Percentiles rank a stretch among this genome's conserved stretches.
These are phyloP conservation scores for Mucor saturninus DNA, from an alignment of 371 early-diverging fungal genomes.

Conservation along the genomic window DNA sequence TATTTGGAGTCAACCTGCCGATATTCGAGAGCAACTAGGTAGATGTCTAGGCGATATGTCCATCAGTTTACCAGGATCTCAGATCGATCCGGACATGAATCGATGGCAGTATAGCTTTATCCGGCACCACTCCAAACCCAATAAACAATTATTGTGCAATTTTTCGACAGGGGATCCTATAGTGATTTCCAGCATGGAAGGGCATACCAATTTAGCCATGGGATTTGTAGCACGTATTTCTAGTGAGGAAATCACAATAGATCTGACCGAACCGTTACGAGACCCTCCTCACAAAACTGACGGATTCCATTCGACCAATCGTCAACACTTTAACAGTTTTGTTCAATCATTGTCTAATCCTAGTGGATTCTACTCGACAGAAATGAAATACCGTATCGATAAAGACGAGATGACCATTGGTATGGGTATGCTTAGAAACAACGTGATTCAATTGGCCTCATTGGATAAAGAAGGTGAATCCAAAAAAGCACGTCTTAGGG, in stretches of 20 bases:
- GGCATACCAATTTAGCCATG: constrained; percentile 76
- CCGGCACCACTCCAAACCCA: not conserved
- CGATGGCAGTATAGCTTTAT: constrained; percentile 29
- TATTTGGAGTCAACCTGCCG: constrained; percentile 77
- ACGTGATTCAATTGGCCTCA: constrained; percentile 74
- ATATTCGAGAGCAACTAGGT: constrained; percentile 41
- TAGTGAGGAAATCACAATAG: constrained; percentile 54
- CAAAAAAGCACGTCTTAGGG: constrained; percentile 45
- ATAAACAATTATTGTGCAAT: constrained; percentile 48
- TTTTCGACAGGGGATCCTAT: constrained; percentile 82
- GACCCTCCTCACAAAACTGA: constrained; percentile 56
- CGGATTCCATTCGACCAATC: constrained; percentile 50
- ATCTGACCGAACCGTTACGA: constrained; percentile 68
- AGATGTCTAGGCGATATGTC: constrained; percentile 38
- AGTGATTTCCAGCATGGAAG: constrained; percentile 79
- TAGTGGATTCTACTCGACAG: constrained; percentile 19
- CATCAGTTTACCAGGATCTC: constrained; percentile 6
- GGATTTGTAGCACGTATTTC: constrained; percentile 72
- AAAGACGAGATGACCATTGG: constrained; percentile 79
- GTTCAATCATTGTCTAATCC: constrained; percentile 10
- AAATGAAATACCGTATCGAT: constrained; percentile 75
- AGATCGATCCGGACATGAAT: constrained; percentile 1
- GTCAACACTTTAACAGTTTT: constrained; percentile 46
- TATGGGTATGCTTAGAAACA: constrained; percentile 70
- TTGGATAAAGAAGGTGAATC: constrained; percentile 48